These are phyloP conservation scores for Sclerotinia subarctica DNA, from an alignment of 2,329 filamentous ascomycete genomes.

Conservation along the genomic window DNA sequence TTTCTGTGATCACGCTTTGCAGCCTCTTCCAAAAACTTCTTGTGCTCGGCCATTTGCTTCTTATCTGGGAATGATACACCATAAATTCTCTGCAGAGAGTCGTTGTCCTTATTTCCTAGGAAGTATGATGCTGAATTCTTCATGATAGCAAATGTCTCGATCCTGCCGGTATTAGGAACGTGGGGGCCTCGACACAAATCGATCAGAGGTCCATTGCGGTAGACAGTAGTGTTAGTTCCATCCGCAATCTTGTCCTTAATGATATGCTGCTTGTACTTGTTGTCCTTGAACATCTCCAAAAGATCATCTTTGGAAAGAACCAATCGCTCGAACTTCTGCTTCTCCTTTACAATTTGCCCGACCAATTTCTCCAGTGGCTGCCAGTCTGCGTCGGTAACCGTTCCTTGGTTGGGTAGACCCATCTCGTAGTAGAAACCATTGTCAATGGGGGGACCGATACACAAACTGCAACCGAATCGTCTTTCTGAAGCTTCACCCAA, in stretches of 20 bases:
- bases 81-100: constrained; percentile 93
- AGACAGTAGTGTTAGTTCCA: constrained; percentile 88
- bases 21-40: constrained; percentile 95
- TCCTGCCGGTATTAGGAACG: constrained; percentile 86
- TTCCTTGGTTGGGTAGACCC: constrained; percentile 69
- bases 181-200: constrained; percentile 95
- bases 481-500: constrained; percentile 93
- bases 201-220: constrained; percentile 85
- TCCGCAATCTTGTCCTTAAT: constrained; percentile 90
- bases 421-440: constrained; percentile 98
- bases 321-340: constrained; percentile 89
- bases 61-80: constrained; percentile 96
- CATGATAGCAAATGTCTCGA: constrained; percentile 93
- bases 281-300: constrained; percentile 94
- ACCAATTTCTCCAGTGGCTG: constrained; percentile 80
- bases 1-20: constrained; percentile 93
- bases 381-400: constrained; percentile 75
- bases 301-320: constrained; percentile 87
- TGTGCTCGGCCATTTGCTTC: constrained; percentile 87
- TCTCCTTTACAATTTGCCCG: constrained; percentile 86
- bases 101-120: constrained; percentile 88
- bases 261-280: constrained; percentile 98
- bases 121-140: constrained; percentile 80
- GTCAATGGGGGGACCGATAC: constrained; percentile 87
- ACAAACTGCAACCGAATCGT: constrained; percentile 86